Conservation (phyloP, 768 basidiomycete species). For the Lentinus brumalis region DNA sequence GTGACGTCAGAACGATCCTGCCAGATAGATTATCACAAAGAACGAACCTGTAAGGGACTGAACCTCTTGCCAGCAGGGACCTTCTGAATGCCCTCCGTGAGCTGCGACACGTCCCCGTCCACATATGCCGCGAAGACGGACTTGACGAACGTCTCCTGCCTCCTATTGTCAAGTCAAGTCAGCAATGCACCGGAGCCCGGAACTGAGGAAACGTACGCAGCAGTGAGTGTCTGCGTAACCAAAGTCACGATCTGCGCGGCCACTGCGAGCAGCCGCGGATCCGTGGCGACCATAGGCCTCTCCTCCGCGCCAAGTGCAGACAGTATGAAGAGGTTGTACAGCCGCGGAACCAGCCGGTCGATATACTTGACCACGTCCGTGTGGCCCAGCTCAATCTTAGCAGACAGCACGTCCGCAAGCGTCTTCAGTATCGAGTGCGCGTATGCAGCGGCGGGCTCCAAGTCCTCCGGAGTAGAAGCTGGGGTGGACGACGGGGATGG, state of each 20-base stretch:
- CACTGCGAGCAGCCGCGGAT: conserved; percentile 58
- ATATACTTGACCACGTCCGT: conserved; percentile 79
- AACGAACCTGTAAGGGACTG: conserved; percentile 53
- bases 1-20: background rate
- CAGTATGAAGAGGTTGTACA: conserved; percentile 67
- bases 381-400: conserved; percentile 51
- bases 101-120: conserved; percentile 49
- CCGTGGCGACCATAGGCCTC: conserved; percentile 35
- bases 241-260: conserved; percentile 68
- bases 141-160: conserved; percentile 60
- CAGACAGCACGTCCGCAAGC: conserved; percentile 59
- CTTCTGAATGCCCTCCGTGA: conserved; percentile 61
- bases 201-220: conserved; percentile 52
- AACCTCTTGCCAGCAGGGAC: conserved; percentile 43
- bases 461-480: conserved; percentile 34
- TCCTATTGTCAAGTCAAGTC: conserved; percentile 43
- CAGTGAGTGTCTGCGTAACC: conserved; percentile 62
- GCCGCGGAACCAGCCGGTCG: conserved; percentile 68
- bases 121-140: conserved; percentile 57
- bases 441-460: conserved; percentile 77
- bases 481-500: conserved; percentile 22
- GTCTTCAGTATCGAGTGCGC: conserved; percentile 80
- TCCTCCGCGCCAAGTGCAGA: conserved; percentile 35
- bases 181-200: too few species aligned
- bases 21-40: background rate